Evolutionary conservation across 345 rosid species (phyloP).

Genomic region (Brassica rapa): DNA sequence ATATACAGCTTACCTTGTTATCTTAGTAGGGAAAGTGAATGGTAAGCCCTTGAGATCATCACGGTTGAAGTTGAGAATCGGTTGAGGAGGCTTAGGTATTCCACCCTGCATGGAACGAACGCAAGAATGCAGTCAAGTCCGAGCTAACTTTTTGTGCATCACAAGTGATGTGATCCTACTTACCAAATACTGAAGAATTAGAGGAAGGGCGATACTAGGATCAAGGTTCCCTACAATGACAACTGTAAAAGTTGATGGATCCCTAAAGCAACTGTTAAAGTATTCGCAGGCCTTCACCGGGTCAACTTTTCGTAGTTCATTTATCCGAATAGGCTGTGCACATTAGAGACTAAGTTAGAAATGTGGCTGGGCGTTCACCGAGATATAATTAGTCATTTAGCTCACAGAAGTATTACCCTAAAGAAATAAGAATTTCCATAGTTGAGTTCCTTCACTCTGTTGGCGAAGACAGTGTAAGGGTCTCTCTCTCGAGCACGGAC

Average conservation of each 20-base stretch:
- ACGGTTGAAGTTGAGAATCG: constrained; percentile 55
- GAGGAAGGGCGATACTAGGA: constrained; percentile 66
- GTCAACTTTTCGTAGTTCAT: constrained; percentile 73
- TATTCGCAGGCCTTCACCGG: constrained; percentile 90
- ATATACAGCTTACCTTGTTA: constrained; percentile 52
- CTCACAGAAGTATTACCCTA: constrained; percentile 52
- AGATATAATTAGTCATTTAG: constrained; percentile 7
- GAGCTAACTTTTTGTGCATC: constrained; percentile 4
- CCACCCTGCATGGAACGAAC: constrained; percentile 59
- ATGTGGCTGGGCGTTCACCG: constrained; percentile 4
- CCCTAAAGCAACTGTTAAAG: constrained; percentile 82
- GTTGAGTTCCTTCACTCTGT: constrained; percentile 83
- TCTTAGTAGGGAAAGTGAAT: constrained; percentile 67
- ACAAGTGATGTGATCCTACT: constrained; percentile 33
- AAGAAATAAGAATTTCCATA: constrained; percentile 91
- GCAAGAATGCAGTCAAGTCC: constrained; percentile 8
- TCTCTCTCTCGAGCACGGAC: constrained; percentile 92
- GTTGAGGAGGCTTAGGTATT: constrained; percentile 75
- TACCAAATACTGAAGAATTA: constrained; percentile 88
- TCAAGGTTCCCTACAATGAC: constrained; percentile 87
- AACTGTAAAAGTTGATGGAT: constrained; percentile 88
- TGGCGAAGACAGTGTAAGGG: constrained; percentile 77
- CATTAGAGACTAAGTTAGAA: constrained; percentile 32
- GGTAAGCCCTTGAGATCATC: constrained; percentile 86
- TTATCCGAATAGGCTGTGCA: constrained; percentile 81